Percentiles rank a stretch among this genome's conserved stretches.
These are phyloP conservation scores for Rhizomucor pusillus DNA, from an alignment of 371 early-diverging fungal species.

Conservation along the genomic window DNA sequence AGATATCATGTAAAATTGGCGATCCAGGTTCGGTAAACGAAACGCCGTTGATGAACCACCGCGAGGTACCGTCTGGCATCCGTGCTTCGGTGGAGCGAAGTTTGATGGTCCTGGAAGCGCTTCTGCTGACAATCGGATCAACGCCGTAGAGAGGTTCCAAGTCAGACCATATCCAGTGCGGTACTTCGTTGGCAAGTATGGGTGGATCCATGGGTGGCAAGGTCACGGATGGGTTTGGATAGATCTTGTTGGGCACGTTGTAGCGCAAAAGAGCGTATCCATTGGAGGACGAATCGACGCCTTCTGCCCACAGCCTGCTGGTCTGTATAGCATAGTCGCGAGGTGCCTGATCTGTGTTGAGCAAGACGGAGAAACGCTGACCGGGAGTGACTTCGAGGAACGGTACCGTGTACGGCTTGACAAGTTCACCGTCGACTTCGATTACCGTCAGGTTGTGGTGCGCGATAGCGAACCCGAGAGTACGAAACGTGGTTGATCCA, in stretches of 20 bases:
- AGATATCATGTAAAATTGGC: constrained; percentile 17
- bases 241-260: neutral
- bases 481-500: constrained; percentile 40
- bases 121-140: constrained; percentile 22
- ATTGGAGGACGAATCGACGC: constrained; percentile 25
- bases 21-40: constrained; percentile 18
- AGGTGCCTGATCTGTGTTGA: constrained; percentile 20
- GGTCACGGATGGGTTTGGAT: neutral
- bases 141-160: constrained; percentile 33
- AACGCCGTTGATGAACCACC: constrained; percentile 34
- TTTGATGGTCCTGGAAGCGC: constrained; percentile 25
- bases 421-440: constrained; percentile 43
- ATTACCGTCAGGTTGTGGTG: constrained; percentile 41
- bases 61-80: constrained; percentile 12
- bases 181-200: constrained; percentile 4
- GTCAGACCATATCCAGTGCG: constrained; percentile 34
- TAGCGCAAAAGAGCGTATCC: constrained; percentile 34
- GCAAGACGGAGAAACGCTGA: constrained; percentile 40
- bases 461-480: constrained; percentile 38
- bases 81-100: constrained; percentile 21
- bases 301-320: constrained; percentile 30
- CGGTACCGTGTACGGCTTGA: constrained; percentile 24
- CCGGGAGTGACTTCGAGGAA: constrained; percentile 41
- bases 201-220: neutral
- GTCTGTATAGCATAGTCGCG: constrained; percentile 33